Evolutionary conservation across 2,329 filamentous ascomycete species (phyloP), one percentile per base, ranked within the genome.

Genomic region (Trichoderma asperellum): DNA sequence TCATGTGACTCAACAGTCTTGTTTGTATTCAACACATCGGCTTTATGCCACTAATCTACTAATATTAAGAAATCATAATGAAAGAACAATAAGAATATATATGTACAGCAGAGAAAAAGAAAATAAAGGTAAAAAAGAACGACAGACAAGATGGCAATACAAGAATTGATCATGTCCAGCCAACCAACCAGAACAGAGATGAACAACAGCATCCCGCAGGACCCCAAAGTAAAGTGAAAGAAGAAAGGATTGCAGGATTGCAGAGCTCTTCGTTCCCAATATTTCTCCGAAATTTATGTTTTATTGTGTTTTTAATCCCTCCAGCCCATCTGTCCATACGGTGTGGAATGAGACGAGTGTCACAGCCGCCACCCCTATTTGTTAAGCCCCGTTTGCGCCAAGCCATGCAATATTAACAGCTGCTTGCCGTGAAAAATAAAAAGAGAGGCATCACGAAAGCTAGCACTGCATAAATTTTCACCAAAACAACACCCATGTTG

Each of bases 401-500:
- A 74, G 62, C 73, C 72, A 77, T 77, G 76, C 76, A 67, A 77
- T 62, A 68, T 62, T 68, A 72, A 69, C 43, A 65, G 63, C 58
- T 43, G 57, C 37, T 37, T 49, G 24, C 29, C 56, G 49, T 47
- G 43, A 24, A 47, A 57, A 18, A n/a, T 43, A 18, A 43, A 43
- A 43, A n/a, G 40, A 62, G 52, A 68, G 49, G 35, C 43, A 43
- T 35, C 64, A 64, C 52, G 35, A 57, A 55, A 34, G 55, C 57
- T 27, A 61, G 57, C 65, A 49, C 47, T 55, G 65, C 32, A 40
- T 61, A 21, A 49, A 16, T 61, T 43, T 43, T 27, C 63, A 59
- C 63, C 63, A 52, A 67, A 43, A 59, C 53, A 34, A 59, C 40
- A 52, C 55, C 63, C n/a, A 37, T 40, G 55, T 68, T 56, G 65